These are phyloP conservation scores for Jasminum sambac DNA, from an alignment of 257 asterid genomes.

Conservation along the genomic window DNA sequence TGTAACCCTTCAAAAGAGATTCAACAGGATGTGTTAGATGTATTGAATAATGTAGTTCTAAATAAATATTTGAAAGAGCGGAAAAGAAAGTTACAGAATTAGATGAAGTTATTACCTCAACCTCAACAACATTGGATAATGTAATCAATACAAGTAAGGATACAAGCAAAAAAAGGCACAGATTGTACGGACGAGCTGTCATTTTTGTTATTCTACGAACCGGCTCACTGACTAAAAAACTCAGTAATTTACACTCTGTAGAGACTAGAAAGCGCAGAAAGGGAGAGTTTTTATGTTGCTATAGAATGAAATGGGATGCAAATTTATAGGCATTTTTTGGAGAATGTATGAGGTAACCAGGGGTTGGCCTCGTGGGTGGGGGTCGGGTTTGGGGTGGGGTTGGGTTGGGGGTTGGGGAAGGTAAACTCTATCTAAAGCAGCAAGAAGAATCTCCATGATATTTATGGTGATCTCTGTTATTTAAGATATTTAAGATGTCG, in stretches of 20 bases:
- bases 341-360: not conserved
- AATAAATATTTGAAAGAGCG: not conserved
- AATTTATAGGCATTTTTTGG: not conserved
- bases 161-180: constrained; percentile 1
- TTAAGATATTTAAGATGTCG: too few species aligned
- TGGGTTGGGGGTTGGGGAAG: too few species aligned
- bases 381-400: not conserved
- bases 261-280: not conserved
- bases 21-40: not conserved
- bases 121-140: constrained; percentile 15
- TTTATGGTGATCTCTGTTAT: too few species aligned
- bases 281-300: not conserved
- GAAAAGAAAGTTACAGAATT: too few species aligned
- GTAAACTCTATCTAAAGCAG: too few species aligned
- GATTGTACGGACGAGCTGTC: constrained; percentile 1
- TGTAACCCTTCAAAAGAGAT: constrained; percentile 4
- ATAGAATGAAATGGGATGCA: not conserved
- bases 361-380: not conserved
- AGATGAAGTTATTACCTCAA: constrained; percentile 18
- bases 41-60: not conserved
- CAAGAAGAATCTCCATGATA: too few species aligned
- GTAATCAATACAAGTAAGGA: constrained; percentile 4
- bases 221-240: not conserved
- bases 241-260: not conserved
- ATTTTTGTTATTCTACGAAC: not conserved